Evolutionary conservation across 2,329 filamentous ascomycete species (phyloP).

Genomic region (Nemania bipapillata): DNA sequence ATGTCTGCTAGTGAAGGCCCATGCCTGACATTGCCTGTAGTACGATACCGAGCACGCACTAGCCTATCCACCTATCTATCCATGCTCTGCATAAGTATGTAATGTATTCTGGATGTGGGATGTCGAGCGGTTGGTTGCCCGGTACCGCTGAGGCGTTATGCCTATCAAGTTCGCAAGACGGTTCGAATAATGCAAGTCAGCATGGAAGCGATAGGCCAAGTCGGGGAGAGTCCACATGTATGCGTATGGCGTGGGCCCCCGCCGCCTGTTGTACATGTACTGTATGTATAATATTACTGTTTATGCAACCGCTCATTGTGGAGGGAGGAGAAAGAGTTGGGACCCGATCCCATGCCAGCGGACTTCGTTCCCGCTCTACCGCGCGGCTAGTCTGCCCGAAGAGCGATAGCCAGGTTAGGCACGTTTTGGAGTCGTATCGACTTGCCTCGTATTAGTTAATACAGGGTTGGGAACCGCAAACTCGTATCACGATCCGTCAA

Average conservation of each 20-base stretch:
- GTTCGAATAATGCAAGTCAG: not conserved
- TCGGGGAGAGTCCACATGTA: not conserved
- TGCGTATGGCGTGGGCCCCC: constrained; percentile 8
- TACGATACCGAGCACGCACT: not conserved
- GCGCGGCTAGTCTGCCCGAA: constrained; percentile 19
- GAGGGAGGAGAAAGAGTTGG: constrained; percentile 4
- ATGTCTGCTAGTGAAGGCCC: not conserved
- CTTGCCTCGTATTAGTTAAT: not conserved
- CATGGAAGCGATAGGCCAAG: constrained; percentile 4
- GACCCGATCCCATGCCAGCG: constrained; percentile 24
- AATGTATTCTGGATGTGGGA: not conserved
- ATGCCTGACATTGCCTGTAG: not conserved
- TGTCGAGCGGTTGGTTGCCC: not conserved
- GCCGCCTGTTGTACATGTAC: no score
- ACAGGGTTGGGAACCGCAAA: not conserved
- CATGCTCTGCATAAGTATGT: not conserved
- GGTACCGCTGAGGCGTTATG: not conserved
- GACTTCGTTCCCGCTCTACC: constrained; percentile 27
- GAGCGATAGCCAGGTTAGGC: not conserved
- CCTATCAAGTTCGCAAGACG: not conserved
- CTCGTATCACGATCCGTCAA: not conserved
- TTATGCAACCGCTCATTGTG: not conserved
- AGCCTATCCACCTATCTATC: not conserved
- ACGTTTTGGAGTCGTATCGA: not conserved
- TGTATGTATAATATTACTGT: constrained; percentile 8